Conservation (phyloP, 1,284 basidiomycete species). For the Earliella scabrosa region DNA sequence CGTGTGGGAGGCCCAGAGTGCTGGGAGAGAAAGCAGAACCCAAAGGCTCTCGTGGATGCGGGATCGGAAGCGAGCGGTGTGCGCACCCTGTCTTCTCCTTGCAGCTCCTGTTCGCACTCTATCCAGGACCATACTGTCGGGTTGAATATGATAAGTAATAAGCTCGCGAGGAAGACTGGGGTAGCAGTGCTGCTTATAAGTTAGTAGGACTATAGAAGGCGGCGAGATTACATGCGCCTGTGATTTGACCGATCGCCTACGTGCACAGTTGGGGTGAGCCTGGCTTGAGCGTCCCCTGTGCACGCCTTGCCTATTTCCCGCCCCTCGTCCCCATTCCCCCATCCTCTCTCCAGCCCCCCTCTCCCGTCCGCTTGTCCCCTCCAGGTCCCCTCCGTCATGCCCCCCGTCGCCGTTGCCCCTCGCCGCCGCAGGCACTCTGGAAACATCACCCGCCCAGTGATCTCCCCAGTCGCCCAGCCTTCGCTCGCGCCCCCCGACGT, state of each 20-base stretch:
- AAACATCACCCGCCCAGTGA: constrained; percentile 32
- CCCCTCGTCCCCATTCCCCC: not conserved
- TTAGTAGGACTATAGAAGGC: too few species aligned
- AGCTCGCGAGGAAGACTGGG: too few species aligned
- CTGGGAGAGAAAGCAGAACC: too few species aligned
- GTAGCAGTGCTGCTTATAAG: not conserved
- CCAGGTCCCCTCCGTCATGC: constrained; percentile 18
- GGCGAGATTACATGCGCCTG: not conserved
- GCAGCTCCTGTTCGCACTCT: too few species aligned
- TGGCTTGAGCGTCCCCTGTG: not conserved
- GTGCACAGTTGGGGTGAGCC: not conserved
- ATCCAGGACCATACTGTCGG: too few species aligned
- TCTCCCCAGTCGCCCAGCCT: constrained; percentile 24
- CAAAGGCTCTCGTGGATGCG: too few species aligned
- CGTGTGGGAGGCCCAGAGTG: too few species aligned
- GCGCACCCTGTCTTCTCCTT: too few species aligned
- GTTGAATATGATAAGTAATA: not conserved
- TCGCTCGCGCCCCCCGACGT: constrained; percentile 23
- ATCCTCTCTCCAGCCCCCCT: not conserved
- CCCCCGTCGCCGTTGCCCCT: constrained; percentile 21
- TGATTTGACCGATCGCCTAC: not conserved
- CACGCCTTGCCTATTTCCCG: not conserved
- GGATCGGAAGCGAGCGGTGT: too few species aligned
- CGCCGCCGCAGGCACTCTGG: constrained; percentile 41
- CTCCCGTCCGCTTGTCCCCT: too few species aligned